Evolutionary conservation across 768 basidiomycete species (phyloP).

Genomic region (Pulveroboletus sp.): DNA sequence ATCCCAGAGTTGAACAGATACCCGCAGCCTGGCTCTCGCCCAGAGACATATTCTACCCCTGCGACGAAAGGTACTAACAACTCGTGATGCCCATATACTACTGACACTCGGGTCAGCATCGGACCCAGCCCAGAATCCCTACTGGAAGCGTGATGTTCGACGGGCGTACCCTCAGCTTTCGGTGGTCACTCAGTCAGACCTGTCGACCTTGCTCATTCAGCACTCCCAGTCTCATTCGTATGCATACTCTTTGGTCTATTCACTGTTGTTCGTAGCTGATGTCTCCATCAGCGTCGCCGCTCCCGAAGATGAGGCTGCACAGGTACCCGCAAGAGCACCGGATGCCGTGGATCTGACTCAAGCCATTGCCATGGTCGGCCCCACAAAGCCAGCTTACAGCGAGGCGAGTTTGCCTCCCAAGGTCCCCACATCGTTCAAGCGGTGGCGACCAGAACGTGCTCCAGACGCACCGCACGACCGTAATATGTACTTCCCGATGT

Average conservation of each 20-base stretch:
- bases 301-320: conserved; percentile 39
- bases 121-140: conserved; percentile 84
- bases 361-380: conserved; percentile 64
- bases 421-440: conserved; percentile 61
- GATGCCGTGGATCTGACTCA: conserved; percentile 58
- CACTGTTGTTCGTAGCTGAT: conserved; percentile 4
- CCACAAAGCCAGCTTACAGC: conserved; percentile 53
- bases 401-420: conserved; percentile 67
- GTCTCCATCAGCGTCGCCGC: conserved; percentile 44
- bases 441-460: conserved; percentile 70
- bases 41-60: conserved; percentile 82
- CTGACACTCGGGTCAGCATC: conserved; percentile 50
- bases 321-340: conserved; percentile 42
- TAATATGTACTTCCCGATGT: conserved; percentile 81
- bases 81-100: not conserved
- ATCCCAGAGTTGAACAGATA: conserved; percentile 67
- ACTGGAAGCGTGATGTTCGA: conserved; percentile 95
- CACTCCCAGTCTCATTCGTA: conserved; percentile 66
- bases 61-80: conserved; percentile 70
- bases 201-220: conserved; percentile 76
- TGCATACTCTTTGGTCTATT: conserved; percentile 27
- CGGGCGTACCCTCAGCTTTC: conserved; percentile 90
- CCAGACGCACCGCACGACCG: conserved; percentile 81
- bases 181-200: conserved; percentile 77
- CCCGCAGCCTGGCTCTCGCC: conserved; percentile 84